Evolutionary conservation across 2,329 filamentous ascomycete genomes (phyloP).

Genomic region (Colletotrichum horii): DNA sequence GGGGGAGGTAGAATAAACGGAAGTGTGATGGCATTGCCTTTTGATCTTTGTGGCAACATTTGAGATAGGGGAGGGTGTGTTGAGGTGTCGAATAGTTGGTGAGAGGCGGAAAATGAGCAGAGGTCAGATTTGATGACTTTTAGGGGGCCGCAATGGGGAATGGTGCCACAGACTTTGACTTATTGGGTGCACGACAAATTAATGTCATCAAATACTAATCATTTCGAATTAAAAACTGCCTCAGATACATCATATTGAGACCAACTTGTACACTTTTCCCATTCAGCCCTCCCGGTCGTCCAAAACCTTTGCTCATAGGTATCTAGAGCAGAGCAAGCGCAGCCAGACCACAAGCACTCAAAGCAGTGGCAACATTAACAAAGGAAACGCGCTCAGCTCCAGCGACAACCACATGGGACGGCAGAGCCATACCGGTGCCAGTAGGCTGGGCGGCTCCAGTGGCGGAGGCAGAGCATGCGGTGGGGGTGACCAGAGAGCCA

Average conservation of each 20-base stretch:
- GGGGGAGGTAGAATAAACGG: no score
- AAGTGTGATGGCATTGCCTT: no score
- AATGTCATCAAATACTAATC: neutral
- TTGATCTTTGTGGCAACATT: no score
- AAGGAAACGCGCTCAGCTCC: neutral
- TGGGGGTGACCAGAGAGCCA: neutral
- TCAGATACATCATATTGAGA: neutral
- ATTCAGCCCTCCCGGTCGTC: neutral
- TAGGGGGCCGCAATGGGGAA: accelerated
- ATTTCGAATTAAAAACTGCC: neutral
- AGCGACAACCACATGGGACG: neutral
- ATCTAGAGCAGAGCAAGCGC: neutral
- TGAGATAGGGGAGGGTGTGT: no score
- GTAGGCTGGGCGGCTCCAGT: neutral
- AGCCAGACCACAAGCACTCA: neutral
- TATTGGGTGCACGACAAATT: neutral
- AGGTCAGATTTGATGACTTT: neutral
- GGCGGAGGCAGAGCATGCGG: neutral
- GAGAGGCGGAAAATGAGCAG: neutral
- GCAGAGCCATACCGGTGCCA: neutral
- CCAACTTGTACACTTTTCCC: neutral
- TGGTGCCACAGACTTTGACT: neutral
- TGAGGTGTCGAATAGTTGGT: no score
- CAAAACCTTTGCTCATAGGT: neutral
- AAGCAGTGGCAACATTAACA: neutral